Conservation (phyloP, 257 asterid genomes). For the Echium plantagineum region DNA sequence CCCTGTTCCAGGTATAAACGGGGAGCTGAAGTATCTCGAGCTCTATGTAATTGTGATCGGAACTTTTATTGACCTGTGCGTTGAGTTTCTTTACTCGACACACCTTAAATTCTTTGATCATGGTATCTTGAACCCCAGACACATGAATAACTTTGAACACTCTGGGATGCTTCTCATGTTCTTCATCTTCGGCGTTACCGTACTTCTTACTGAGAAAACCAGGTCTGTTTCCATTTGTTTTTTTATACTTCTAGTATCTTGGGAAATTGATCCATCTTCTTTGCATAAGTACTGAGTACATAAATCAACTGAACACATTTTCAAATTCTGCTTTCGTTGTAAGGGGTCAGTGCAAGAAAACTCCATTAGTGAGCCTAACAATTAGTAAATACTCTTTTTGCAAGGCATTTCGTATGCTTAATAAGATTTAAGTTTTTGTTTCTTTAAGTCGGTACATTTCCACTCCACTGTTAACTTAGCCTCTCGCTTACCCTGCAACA, state of each 20-base stretch:
- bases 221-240: constrained; percentile 46
- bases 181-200: constrained; percentile 65
- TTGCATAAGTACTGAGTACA: neutral
- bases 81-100: constrained; percentile 77
- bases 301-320: neutral
- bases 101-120: constrained; percentile 72
- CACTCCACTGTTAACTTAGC: too few species aligned
- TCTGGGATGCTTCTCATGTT: constrained; percentile 97
- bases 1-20: constrained; percentile 75
- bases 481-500: too few species aligned
- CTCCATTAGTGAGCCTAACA: too few species aligned
- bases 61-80: constrained; percentile 68
- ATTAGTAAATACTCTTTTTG: too few species aligned
- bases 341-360: too few species aligned
- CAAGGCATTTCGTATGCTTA: too few species aligned
- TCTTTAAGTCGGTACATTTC: neutral
- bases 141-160: constrained; percentile 94
- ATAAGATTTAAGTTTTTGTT: neutral
- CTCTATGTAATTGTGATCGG: constrained; percentile 80
- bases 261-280: neutral
- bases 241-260: constrained; percentile 14
- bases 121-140: constrained; percentile 77
- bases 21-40: constrained; percentile 72
- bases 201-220: constrained; percentile 68
- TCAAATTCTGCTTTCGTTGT: neutral